These are phyloP conservation scores for Grosmannia clavigera DNA, from an alignment of 2,329 filamentous ascomycete species.

Conservation along the genomic window DNA sequence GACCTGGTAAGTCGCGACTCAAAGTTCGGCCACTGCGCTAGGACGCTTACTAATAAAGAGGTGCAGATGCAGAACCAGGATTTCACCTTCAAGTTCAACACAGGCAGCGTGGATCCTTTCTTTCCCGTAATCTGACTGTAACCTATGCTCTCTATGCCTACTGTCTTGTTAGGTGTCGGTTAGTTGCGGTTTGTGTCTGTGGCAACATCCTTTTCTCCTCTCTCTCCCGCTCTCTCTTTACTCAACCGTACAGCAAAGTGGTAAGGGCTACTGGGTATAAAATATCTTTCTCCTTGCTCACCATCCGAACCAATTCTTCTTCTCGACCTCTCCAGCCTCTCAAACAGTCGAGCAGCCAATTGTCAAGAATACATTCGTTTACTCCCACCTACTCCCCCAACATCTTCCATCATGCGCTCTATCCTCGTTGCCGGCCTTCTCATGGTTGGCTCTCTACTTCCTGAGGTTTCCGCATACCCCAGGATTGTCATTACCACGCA, in stretches of 20 bases:
- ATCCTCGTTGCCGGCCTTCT: neutral
- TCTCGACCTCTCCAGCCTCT: too few species aligned
- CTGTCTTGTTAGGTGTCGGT: too few species aligned
- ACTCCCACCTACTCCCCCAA: neutral
- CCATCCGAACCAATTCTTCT: too few species aligned
- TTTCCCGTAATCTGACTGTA: slow-evolving; percentile 6
- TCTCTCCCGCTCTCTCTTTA: too few species aligned
- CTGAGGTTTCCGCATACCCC: neutral
- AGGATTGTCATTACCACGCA: neutral
- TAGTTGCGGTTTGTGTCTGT: too few species aligned
- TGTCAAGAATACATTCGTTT: neutral
- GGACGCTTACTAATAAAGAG: neutral
- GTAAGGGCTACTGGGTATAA: too few species aligned
- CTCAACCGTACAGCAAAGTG: too few species aligned
- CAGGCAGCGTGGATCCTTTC: slow-evolving; percentile 6
- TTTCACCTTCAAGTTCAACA: slow-evolving; percentile 14
- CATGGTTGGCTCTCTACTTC: neutral
- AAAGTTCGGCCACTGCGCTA: too few species aligned
- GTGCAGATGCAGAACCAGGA: slow-evolving; percentile 12
- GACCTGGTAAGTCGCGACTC: slow-evolving; percentile 9
- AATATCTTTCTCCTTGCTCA: too few species aligned
- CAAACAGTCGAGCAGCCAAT: too few species aligned
- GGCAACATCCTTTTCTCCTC: too few species aligned
- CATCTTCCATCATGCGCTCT: neutral
- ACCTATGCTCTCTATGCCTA: too few species aligned